Conservation (phyloP, 2,329 filamentous ascomycete genomes). For the Chalaropsis ovoidea region DNA sequence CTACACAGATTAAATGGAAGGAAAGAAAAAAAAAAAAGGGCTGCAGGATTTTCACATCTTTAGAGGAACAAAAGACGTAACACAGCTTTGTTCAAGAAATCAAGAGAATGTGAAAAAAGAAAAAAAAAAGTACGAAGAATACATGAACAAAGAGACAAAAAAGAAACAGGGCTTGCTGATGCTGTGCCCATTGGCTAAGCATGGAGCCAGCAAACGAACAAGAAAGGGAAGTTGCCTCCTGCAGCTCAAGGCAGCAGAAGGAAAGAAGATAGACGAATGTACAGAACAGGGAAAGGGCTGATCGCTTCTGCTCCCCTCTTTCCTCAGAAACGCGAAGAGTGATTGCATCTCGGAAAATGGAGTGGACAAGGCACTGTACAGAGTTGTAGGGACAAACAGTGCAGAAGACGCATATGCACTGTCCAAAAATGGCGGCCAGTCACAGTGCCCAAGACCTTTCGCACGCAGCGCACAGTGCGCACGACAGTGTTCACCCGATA, state of each 20-base stretch:
- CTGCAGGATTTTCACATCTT: slow-evolving; percentile 6
- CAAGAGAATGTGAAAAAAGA: neutral
- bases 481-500: slow-evolving; percentile 9
- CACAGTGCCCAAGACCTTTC: neutral
- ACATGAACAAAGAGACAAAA: neutral
- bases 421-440: neutral
- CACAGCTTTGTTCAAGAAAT: neutral
- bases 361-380: neutral
- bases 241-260: neutral
- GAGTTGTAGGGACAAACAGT: neutral
- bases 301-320: neutral
- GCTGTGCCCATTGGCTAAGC: neutral
- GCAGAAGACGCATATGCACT: neutral
- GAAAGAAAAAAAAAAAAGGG: neutral
- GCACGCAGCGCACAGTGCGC: neutral
- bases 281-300: slow-evolving; percentile 1
- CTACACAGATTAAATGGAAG: neutral
- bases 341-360: neutral
- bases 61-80: neutral
- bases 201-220: neutral
- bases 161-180: neutral
- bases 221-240: neutral
- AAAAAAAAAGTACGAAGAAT: neutral
- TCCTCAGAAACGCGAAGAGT: neutral
- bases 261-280: neutral